A percentile compares a stretch with the other conserved stretches of the same genome.
These are phyloP conservation scores for Globisporangium abappressorium DNA, from an alignment of 352 stramenopile species.

Conservation along the genomic window DNA sequence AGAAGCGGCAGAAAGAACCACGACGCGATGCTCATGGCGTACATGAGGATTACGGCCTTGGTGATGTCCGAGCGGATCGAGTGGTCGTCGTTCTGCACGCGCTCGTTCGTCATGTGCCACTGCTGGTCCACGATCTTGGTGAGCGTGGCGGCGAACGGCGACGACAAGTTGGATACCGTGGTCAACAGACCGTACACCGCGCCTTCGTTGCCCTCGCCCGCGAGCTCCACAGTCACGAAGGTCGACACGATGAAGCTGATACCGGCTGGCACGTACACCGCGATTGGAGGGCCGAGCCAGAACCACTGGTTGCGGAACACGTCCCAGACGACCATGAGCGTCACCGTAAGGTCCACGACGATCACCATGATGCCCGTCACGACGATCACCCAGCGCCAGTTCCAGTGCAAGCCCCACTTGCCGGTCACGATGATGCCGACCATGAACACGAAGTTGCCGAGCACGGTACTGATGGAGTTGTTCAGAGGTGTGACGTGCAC, in stretches of 20 bases:
- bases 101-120: background rate
- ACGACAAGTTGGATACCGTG: background rate
- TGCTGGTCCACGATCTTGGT: background rate
- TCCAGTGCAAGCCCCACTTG: conserved; percentile 1
- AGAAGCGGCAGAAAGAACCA: background rate
- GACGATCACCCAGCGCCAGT: background rate
- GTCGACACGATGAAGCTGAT: background rate
- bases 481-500: background rate
- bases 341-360: background rate
- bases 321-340: background rate
- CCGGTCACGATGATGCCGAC: conserved; percentile 1
- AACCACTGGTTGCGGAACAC: conserved; percentile 1
- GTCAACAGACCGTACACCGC: background rate
- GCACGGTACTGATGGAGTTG: background rate
- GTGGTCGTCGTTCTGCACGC: background rate
- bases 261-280: background rate
- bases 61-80: background rate
- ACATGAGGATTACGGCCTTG: background rate
- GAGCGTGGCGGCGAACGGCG: background rate
- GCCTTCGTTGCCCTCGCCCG: background rate
- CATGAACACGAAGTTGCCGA: background rate
- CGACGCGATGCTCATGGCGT: background rate
- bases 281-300: background rate
- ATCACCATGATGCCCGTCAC: background rate
- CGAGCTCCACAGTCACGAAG: background rate